Evolutionary conservation across 2,329 filamentous ascomycete species (phyloP).

Genomic region (Alternaria alternata): DNA sequence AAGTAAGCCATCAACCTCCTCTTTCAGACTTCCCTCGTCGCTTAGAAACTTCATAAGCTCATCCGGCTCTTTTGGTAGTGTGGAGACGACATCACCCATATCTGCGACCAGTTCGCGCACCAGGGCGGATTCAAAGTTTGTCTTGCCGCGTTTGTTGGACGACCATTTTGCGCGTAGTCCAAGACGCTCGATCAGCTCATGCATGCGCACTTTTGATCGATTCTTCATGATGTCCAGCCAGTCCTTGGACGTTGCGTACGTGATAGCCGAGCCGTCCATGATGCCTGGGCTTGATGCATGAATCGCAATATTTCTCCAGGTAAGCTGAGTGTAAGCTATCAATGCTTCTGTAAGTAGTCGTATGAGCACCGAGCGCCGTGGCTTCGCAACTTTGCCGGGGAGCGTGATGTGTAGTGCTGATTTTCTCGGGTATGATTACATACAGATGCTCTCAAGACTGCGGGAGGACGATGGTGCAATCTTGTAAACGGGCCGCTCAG

Average conservation of each 20-base stretch:
- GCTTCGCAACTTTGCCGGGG: constrained; percentile 4
- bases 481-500: constrained; percentile 3
- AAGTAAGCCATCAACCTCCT: constrained; percentile 41
- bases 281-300: constrained; percentile 18
- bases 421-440: constrained; percentile 24
- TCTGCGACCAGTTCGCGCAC: constrained; percentile 46
- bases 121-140: constrained; percentile 47
- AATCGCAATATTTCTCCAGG: constrained; percentile 8
- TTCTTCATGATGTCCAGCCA: constrained; percentile 51
- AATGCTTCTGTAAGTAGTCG: not conserved
- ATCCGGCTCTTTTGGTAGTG: constrained; percentile 45
- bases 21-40: constrained; percentile 38
- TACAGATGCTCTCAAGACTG: constrained; percentile 20
- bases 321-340: not conserved
- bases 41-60: constrained; percentile 42
- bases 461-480: constrained; percentile 4
- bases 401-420: constrained; percentile 21
- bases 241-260: constrained; percentile 45
- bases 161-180: constrained; percentile 48
- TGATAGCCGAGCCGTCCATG: constrained; percentile 39
- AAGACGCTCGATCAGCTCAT: constrained; percentile 48
- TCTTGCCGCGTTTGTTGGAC: constrained; percentile 50
- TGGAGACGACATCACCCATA: constrained; percentile 44
- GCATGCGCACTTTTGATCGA: constrained; percentile 47
- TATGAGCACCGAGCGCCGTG: constrained; percentile 1